Percentiles rank a stretch among this genome's conserved stretches.
Evolutionary conservation across 352 stramenopile species (phyloP).

Genomic region (Phytophthora brassicae): DNA sequence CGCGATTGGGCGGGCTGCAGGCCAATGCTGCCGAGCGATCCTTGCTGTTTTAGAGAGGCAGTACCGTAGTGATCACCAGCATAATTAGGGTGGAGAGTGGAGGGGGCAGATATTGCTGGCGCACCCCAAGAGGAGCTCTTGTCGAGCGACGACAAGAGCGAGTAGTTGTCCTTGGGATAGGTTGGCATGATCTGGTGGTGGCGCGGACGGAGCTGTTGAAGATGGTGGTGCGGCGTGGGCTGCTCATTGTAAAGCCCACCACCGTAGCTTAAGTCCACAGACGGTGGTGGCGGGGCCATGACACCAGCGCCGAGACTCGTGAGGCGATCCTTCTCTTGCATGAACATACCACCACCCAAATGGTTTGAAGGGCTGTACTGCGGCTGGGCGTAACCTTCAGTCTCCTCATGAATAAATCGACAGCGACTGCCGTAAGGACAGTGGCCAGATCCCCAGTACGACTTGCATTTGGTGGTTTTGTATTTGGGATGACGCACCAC

Average conservation of each 20-base stretch:
- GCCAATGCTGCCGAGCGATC: conserved; percentile 40
- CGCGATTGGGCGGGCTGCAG: conserved; percentile 30
- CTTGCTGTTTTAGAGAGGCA: conserved; percentile 34
- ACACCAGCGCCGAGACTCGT: conserved; percentile 21
- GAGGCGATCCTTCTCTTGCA: conserved; percentile 55
- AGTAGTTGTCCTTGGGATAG: conserved; percentile 70
- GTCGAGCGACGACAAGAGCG: conserved; percentile 61
- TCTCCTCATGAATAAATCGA: conserved; percentile 88
- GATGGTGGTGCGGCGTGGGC: conserved; percentile 26
- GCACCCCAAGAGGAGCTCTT: conserved; percentile 52
- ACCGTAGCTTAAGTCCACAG: conserved; percentile 35
- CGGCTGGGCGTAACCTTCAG: conserved; percentile 57
- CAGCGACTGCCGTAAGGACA: conserved; percentile 87
- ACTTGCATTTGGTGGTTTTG: conserved; percentile 93
- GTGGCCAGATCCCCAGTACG: conserved; percentile 87
- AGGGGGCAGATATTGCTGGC: conserved; percentile 18
- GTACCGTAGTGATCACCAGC: conserved; percentile 40
- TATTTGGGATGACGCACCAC: conserved; percentile 90
- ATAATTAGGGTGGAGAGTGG: conserved; percentile 57
- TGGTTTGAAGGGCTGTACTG: conserved; percentile 53
- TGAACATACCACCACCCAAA: conserved; percentile 51
- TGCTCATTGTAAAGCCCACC: conserved; percentile 39
- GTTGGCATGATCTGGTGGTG: conserved; percentile 40
- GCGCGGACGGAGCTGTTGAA: conserved; percentile 29
- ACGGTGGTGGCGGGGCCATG: conserved; percentile 33